Evolutionary conservation across 2,329 filamentous ascomycete species (phyloP), one percentile per base, ranked within the genome.

Genomic region (Fulvia fulva): DNA sequence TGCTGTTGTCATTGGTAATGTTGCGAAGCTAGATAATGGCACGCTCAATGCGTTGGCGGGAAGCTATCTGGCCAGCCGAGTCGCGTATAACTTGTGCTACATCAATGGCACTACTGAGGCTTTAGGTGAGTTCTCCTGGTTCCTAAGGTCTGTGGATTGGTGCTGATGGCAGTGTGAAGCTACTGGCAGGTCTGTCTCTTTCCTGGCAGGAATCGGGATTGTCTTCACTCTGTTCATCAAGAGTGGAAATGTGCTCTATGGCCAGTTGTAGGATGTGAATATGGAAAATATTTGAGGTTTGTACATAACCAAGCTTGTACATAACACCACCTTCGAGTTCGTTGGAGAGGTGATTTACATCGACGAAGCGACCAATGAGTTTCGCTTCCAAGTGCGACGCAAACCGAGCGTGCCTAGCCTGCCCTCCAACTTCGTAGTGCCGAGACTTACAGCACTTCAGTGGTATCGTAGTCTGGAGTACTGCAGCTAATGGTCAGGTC

Each of bases 1-100:
- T 0, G 71, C 73, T 16, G 71, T 77, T 6, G 68, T 74, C 0
- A 74, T 74, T 1, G 75, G 70, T 3, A 76, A 77, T 43, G 44
- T 71, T 0, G 73, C 73, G 5, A 66, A 67, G n/a, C 47, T 77
- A 28, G 68, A 65, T 44, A 63, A 65, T 30, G 60, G 59, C 22
- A 60, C 58, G 19, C 49, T 73, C 59, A 72, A 73, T 55, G 59
- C 30, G 5, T 54, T 72, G 21, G 65, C 61, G 21, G 50, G 63
- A 1, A 68, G 60, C 2, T 73, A 71, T 50, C 32, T 72, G n/a
- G 60, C 58, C 21, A 67, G 60, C 16, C 55, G 70, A 12, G 58
- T 68, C 9, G 65, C 63, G 44, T 72, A 71, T 56, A 73, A 70
- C 46, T 52, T 66, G 34, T 44, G 68, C 26, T 72, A 70, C 45